A percentile compares a stretch with the other conserved stretches of the same genome.
phyloP scores from a whole-genome alignment of 1,139 yeast genomes.

The Eremothecium sinecaudum region DNA sequence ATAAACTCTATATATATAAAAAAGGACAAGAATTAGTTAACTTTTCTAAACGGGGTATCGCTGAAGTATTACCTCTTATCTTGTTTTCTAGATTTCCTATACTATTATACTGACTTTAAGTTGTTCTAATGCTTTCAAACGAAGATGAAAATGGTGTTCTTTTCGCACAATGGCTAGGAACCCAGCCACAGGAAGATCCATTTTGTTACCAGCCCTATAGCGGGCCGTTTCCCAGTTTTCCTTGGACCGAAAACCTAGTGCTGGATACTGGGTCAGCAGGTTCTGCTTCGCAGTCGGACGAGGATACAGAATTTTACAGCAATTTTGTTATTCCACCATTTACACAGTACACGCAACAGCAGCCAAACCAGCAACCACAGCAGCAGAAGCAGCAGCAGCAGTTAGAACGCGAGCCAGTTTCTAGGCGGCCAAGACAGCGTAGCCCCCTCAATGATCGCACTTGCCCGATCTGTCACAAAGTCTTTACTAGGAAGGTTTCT shows the following conservation, averaged over 20 bases:
- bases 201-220: background rate
- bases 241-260: constrained; percentile 2
- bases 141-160: too few relatives aligned
- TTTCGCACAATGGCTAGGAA: too few relatives aligned
- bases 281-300: background rate
- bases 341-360: background rate
- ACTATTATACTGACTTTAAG: too few relatives aligned
- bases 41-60: too few relatives aligned
- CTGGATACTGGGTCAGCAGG: background rate
- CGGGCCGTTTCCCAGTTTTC: constrained; percentile 4
- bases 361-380: background rate
- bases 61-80: too few relatives aligned
- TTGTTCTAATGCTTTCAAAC: too few relatives aligned
- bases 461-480: constrained; percentile 46
- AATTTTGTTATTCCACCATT: background rate
- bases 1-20: too few relatives aligned
- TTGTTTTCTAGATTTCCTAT: too few relatives aligned
- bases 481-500: constrained; percentile 72
- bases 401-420: background rate
- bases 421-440: background rate
- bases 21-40: too few relatives aligned
- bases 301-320: background rate
- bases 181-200: too few relatives aligned
- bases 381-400: background rate
- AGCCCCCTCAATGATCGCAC: constrained; percentile 1